Evolutionary conservation across 805 yeast species (phyloP).

Genomic region (Tetrapisispora taiwanensis): DNA sequence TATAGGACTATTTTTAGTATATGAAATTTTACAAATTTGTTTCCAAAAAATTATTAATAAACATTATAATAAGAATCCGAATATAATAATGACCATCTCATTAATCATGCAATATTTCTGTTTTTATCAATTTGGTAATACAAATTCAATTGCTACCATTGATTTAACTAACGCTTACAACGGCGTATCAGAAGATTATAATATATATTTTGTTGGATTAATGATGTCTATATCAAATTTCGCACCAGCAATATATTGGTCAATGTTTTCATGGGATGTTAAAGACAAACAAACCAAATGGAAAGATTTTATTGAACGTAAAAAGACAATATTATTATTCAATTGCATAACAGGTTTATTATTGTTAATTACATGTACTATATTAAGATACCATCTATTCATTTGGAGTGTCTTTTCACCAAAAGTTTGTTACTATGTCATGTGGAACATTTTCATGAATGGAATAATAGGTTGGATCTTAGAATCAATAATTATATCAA

Average conservation of each 20-base stretch:
- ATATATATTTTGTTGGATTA: conserved; percentile 60
- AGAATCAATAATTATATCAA: conserved; percentile 5
- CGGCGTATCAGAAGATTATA: conserved; percentile 60
- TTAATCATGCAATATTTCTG: conserved; percentile 61
- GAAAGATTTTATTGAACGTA: conserved; percentile 10
- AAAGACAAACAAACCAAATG: conserved; percentile 13
- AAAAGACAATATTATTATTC: conserved; percentile 34
- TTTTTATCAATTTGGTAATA: conserved; percentile 81
- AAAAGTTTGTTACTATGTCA: conserved; percentile 66
- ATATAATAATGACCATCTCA: conserved; percentile 10
- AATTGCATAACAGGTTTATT: conserved; percentile 51
- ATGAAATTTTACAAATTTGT: conserved; percentile 19
- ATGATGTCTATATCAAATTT: conserved; percentile 78
- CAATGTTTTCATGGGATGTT: conserved; percentile 29
- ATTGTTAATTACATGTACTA: conserved; percentile 58
- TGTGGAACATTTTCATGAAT: conserved; percentile 56
- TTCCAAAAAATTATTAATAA: conserved; percentile 5
- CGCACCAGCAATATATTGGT: conserved; percentile 80
- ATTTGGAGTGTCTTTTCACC: conserved; percentile 98
- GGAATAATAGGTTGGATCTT: conserved; percentile 32
- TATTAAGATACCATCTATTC: conserved; percentile 74
- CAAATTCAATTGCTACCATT: conserved; percentile 84
- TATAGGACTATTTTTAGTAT: conserved; percentile 40
- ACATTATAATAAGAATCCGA: conserved; percentile 6
- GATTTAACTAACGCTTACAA: conserved; percentile 89